A percentile compares a stretch with the other conserved stretches of the same genome.
phyloP scores from a whole-genome alignment of 1,284 basidiomycete genomes.

The Amylostereum areolatum region DNA sequence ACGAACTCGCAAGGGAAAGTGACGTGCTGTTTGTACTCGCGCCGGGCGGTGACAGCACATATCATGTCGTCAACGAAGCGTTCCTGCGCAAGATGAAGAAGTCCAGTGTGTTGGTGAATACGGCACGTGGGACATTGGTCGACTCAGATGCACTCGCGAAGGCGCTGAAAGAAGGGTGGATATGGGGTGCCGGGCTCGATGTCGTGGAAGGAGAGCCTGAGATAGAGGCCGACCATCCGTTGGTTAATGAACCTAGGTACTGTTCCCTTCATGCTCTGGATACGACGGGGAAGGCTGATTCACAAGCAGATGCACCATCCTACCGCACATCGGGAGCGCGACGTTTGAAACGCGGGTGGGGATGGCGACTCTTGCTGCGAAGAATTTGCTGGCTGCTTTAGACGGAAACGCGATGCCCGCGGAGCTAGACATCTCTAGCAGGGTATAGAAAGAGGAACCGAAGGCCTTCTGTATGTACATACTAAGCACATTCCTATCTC shows the following conservation, averaged over 20 bases:
- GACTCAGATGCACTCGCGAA: constrained; percentile 84
- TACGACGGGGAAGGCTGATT: constrained; percentile 3
- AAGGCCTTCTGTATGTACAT: no score
- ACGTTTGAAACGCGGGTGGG: constrained; percentile 79
- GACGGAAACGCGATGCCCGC: constrained; percentile 50
- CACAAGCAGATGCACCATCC: constrained; percentile 55
- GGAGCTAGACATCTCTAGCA: constrained; percentile 28
- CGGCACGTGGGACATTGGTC: constrained; percentile 76
- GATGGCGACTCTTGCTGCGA: constrained; percentile 74
- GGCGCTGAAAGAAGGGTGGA: constrained; percentile 70
- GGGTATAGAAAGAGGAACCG: no score
- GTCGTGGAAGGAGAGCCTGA: constrained; percentile 92
- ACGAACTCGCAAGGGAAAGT: constrained; percentile 64
- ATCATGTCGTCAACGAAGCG: constrained; percentile 64
- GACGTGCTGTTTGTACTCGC: constrained; percentile 85
- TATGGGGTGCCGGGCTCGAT: constrained; percentile 91
- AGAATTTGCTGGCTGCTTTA: constrained; percentile 56
- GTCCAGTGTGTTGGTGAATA: constrained; percentile 76
- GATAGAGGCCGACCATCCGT: constrained; percentile 66
- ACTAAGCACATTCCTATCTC: no score
- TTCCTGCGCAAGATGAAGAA: constrained; percentile 85
- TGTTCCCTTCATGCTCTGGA: background rate
- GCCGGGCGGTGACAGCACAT: constrained; percentile 69
- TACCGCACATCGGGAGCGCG: constrained; percentile 91
- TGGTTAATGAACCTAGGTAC: constrained; percentile 73